Conservation (phyloP, 306 rosid species). For the Pyrus bretschneideri region DNA sequence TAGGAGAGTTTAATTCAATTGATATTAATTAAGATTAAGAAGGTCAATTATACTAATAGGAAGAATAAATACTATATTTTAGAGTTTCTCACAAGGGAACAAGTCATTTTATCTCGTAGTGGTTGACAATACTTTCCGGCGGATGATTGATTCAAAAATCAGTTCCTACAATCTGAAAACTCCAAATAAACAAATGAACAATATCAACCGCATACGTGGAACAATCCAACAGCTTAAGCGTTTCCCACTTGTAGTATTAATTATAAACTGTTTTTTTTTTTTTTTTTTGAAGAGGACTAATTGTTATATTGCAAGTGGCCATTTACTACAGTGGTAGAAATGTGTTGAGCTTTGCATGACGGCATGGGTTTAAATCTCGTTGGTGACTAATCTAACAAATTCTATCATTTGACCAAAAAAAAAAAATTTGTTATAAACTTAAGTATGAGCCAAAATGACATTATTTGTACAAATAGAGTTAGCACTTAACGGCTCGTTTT, state of each 20-base stretch:
- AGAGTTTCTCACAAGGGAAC: not conserved
- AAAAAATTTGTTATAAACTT: no score
- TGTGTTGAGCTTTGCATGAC: no score
- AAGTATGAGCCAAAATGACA: no score
- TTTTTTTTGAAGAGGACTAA: no score
- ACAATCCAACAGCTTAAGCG: not conserved
- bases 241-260: no score
- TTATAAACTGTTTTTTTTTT: no score
- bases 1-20: not conserved
- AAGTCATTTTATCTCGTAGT: not conserved
- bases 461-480: no score
- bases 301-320: no score
- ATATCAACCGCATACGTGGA: not conserved
- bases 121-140: not conserved
- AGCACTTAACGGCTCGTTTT: no score
- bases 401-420: no score
- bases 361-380: accelerated
- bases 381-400: no score
- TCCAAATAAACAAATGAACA: not conserved
- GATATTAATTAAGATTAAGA: not conserved
- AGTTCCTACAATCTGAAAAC: not conserved
- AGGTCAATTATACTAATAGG: not conserved
- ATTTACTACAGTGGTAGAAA: no score
- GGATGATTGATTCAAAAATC: not conserved
- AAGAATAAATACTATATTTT: not conserved